Evolutionary conservation across 768 basidiomycete genomes (phyloP), one percentile per base, ranked within the genome.

Genomic region (Sporobolomyces roseus): DNA sequence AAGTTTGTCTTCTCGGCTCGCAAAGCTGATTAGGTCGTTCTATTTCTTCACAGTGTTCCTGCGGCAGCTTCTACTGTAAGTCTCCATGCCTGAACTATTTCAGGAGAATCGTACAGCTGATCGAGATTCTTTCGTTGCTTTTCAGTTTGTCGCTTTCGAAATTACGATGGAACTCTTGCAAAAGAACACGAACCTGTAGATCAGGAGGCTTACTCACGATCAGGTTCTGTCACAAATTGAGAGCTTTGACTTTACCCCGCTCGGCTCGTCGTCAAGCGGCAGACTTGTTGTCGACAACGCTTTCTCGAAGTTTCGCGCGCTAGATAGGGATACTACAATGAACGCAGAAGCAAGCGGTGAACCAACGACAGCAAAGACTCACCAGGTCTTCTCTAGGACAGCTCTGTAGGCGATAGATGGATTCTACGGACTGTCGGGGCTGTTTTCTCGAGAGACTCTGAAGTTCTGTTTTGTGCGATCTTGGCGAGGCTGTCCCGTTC

Each of bases 111-210:
- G 25, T 30, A 14, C 21, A 23, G 0, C 7, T 51, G 12, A 14
- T 46, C n/a, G n/a, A n/a, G n/a, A n/a, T n/a, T n/a, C n/a, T 46
- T 23, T 21, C 45, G 45, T 23, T 21, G 14, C 21, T 29, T 12
- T 14, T 13, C 60, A 72, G 71, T 73, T 77, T 51, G 65, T 78
- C 43, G 77, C 74, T 0, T 78, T 74, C 65, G 77, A 78, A 66
- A 43, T 76, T n/a, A 63, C 71, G 21, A 69, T 72, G 61, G 75
- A 76, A 45, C 17, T 53, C 12, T 32, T 71, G 35, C 66, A 66
- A 30, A 66, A 66, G 48, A 46, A 66, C 65, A 68, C 70, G 7
- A 48, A 7, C 32, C 32, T 74, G 14, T 71, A 54, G 61, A 63
- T 64, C 25, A 45, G 33, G 30, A 60, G 30, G 23, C 21, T 46